phyloP scores from a whole-genome alignment of 2,329 filamentous ascomycete genomes.

The Elsinoe fawcettii region DNA sequence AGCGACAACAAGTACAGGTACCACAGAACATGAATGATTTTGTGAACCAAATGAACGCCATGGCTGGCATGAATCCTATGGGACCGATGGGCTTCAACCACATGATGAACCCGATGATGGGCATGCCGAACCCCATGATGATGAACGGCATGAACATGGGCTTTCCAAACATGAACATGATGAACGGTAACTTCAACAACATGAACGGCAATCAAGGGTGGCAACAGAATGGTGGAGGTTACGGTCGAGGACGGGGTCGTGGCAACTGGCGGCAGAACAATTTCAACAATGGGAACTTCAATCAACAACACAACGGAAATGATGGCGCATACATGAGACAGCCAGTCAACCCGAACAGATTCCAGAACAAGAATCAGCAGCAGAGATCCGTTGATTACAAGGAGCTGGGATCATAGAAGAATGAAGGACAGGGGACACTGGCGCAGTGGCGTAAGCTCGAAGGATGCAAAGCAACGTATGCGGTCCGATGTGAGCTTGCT shows the following conservation, averaged over 20 bases:
- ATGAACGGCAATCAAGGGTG: conserved; percentile 26
- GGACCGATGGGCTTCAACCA: conserved; percentile 25
- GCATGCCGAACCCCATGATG: not conserved
- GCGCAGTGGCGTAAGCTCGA: not conserved
- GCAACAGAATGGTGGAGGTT: conserved; percentile 27
- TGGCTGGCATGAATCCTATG: conserved; percentile 25
- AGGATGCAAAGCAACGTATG: not conserved
- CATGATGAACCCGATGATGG: conserved; percentile 23
- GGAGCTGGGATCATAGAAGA: conserved; percentile 55
- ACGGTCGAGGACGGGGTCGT: conserved; percentile 24
- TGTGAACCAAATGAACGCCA: conserved; percentile 39
- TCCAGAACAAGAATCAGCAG: conserved; percentile 66
- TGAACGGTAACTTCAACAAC: conserved; percentile 19
- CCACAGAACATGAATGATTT: conserved; percentile 34
- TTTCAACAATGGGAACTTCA: not conserved
- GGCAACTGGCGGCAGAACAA: conserved; percentile 12
- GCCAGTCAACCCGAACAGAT: conserved; percentile 87
- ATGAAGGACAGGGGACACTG: not conserved
- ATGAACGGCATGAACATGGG: conserved; percentile 22
- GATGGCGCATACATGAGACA: conserved; percentile 93
- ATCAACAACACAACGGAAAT: conserved; percentile 37
- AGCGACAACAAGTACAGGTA: conserved; percentile 22
- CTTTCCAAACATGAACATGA: conserved; percentile 9
- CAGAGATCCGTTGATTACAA: conserved; percentile 79
- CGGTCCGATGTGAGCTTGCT: not conserved